Base-by-base conservation (phyloP, 2,329 filamentous ascomycete genomes). In the Claviceps paspali region DNA sequence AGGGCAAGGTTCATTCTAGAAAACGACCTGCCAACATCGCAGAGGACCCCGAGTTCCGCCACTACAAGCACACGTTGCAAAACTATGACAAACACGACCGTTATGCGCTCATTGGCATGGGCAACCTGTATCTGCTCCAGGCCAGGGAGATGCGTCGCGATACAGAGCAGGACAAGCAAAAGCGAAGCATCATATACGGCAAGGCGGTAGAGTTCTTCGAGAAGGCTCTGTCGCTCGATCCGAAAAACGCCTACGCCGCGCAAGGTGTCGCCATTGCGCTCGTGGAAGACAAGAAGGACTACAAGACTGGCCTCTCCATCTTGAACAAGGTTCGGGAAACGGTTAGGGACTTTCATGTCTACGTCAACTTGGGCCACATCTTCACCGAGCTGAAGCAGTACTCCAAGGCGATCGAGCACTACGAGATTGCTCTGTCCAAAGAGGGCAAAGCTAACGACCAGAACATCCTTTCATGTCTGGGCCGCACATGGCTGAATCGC, bases 131-230 rank as follows among this genome's bases (percentile, higher is more conserved):
- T 48, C 70, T 98, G 29, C 67, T 80, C 47, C 77, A 84, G 43
- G 91, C 91, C 8, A 77, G 91, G 48, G 92, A 98, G 57, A 95
- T 96, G 86, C 82, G 84, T 22, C 77, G 87, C 35, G 83, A 91
- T 43, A 82, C 82, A 0, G 91, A 96, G 7, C 70, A 77, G 41
- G 88, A 98, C 42, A 93, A 84, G 60, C 82, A 93, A 50, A 94
- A 92, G 63, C 79, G 87, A 37, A 82, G 79, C 40, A 82, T 81
- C 48, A 80, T 77, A 43, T 98, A 96, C 54, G 76, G 79, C 53
- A 86, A 88, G 47, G 87, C 91, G 0, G 87, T 96, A 9, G 92
- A 98, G 54, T 98, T 98, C 60, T 98, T 95, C 49, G 91, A 96
- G 55, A 98, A 98, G 62, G 88, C 88, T 4, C 65, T 98, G 17